These are phyloP conservation scores for Lepiota venenata DNA, from an alignment of 768 basidiomycete genomes.

Conservation along the genomic window DNA sequence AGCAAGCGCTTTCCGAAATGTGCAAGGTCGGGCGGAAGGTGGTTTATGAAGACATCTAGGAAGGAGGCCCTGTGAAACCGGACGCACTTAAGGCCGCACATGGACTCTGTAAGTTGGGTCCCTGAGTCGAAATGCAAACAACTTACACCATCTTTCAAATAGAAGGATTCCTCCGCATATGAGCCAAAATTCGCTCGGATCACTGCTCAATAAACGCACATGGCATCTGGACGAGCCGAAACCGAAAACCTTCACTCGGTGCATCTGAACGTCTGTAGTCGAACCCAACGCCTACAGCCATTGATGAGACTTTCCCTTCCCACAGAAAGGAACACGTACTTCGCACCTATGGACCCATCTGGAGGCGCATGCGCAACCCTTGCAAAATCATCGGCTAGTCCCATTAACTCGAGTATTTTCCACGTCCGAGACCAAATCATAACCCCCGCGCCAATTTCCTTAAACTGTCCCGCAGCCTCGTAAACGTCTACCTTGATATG, in stretches of 20 bases:
- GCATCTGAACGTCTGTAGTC: slow-evolving; percentile 43
- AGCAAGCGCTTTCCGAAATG: slow-evolving; percentile 49
- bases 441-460: slow-evolving; percentile 47
- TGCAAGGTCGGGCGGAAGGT: slow-evolving; percentile 35
- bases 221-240: slow-evolving; percentile 32
- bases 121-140: slow-evolving; percentile 16
- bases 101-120: not conserved
- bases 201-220: slow-evolving; percentile 20
- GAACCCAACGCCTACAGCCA: slow-evolving; percentile 36
- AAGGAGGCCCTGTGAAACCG: slow-evolving; percentile 58
- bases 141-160: slow-evolving; percentile 31
- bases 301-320: not conserved
- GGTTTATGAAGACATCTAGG: slow-evolving; percentile 43
- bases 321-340: slow-evolving; percentile 15
- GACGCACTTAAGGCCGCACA: slow-evolving; percentile 12
- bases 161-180: not conserved
- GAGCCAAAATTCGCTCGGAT: slow-evolving; percentile 15
- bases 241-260: slow-evolving; percentile 16
- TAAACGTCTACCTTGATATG: slow-evolving; percentile 41
- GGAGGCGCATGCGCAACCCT: slow-evolving; percentile 32
- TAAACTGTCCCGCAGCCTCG: slow-evolving; percentile 43
- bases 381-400: slow-evolving; percentile 29
- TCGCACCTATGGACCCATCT: slow-evolving; percentile 21
- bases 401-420: slow-evolving; percentile 40
- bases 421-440: slow-evolving; percentile 46